Base-by-base conservation (phyloP, 2,329 filamentous ascomycete species). In the Arthrobotrys musiformis region DNA sequence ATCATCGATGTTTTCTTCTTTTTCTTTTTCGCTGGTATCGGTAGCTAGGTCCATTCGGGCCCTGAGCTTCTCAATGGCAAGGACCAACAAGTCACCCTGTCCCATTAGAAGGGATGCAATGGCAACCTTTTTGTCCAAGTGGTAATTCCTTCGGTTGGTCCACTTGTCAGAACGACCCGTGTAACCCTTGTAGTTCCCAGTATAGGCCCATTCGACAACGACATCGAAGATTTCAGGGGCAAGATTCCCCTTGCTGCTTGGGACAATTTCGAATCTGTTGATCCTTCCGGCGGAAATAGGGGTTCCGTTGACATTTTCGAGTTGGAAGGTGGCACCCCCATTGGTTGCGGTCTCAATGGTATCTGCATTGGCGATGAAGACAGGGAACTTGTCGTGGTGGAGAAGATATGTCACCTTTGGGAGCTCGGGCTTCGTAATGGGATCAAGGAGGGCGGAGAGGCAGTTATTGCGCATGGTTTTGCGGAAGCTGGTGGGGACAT, bases 181-280 rank as follows among this genome's bases (percentile, higher is more conserved):
- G 13, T 7, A n/a, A 33, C 17, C 13, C 19, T 17, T 15, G n/a
- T 66, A 73, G 35, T 73, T 26, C 4, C 28, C 28, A 4, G 69
- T 73, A 22, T 73, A 73, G 24, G 30, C 60, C 37, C 61, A 73
- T 22, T 73, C 37, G 9, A 73, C 50, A 40, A 66, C 52, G 28
- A 30, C 17, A 24, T 66, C 50, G 15, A 73, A 73, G 4, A 61
- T 22, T 1, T 60, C 50, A 1, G 50, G 37, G 6, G 58, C 4
- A 3, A 64, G 35, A 37, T 56, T 50, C 2, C 58, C 68, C 11
- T 22, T 19, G 24, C 62, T 58, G 46, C 68, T 70, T 15, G 68
- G 68, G 35, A 60, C 33, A n/a, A 70, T 56, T 22, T 60, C 37
- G 13, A 70, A 22, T 19, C 68, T 19, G 24, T 70, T 63, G 68